Evolutionary conservation across 192 early-diverging fungal genomes (phyloP).

Genomic region (Phlyctochytrium bullatum): DNA sequence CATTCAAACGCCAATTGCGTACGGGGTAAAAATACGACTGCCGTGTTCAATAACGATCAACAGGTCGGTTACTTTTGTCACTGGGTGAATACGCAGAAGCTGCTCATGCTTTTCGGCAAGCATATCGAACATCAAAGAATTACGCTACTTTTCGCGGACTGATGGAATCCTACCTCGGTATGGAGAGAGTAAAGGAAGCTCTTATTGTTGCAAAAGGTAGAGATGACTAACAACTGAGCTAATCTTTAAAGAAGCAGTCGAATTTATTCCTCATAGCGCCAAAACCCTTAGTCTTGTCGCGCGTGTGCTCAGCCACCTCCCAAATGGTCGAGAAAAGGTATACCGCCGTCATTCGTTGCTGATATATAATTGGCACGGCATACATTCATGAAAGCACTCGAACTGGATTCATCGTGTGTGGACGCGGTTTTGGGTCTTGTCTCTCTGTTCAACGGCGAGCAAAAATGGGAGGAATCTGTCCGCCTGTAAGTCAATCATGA

Average conservation of each 20-base stretch:
- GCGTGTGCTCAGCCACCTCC: slow-evolving; percentile 9
- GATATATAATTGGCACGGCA: slow-evolving; percentile 2
- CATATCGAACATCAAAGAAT: neutral
- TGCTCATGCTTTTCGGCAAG: neutral
- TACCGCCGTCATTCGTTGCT: neutral
- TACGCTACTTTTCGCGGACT: slow-evolving; percentile 11
- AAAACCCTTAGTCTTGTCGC: slow-evolving; percentile 12
- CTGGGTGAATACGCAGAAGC: slow-evolving; percentile 9
- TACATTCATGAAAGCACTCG: slow-evolving; percentile 11
- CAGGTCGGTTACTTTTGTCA: slow-evolving; percentile 8
- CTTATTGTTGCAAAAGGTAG: neutral
- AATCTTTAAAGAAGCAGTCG: slow-evolving; percentile 11
- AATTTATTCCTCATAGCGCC: slow-evolving; percentile 14
- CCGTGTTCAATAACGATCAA: neutral
- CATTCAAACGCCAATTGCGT: neutral
- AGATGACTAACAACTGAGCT: too few relatives aligned
- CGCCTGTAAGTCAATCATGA: slow-evolving; percentile 6
- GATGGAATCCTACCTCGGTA: slow-evolving; percentile 13
- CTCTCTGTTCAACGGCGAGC: neutral
- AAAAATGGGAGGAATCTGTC: neutral
- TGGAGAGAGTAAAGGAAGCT: slow-evolving; percentile 11
- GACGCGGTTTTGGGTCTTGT: slow-evolving; percentile 19
- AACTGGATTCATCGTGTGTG: slow-evolving; percentile 13
- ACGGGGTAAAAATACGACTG: neutral
- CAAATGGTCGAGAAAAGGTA: slow-evolving; percentile 8